Evolutionary conservation across 139 green algal genomes (phyloP), one percentile per base, ranked within the genome.

Genomic region (Picochlorum sp.): DNA sequence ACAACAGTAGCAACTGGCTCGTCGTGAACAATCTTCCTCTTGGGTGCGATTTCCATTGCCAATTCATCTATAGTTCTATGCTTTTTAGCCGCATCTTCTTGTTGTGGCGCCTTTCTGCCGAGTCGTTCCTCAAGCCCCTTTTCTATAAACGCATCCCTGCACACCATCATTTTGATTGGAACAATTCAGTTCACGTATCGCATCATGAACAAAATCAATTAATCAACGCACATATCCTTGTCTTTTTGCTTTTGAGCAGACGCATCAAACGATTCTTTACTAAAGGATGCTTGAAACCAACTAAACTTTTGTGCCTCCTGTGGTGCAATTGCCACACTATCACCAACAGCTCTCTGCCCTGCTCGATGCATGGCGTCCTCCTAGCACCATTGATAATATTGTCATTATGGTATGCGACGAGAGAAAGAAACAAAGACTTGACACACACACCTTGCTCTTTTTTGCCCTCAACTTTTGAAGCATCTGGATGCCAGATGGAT

Each of bases 71-170:
- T 26, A 59, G 20, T 65, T 21, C n/a, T 45, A 47, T 20, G 18
- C 7, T 10, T 21, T 15, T 16, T 18, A 2, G 61, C 65, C 45
- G 89, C 85, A 11, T 84, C 62, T 61, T 32, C 62, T 61, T 32
- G 21, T 49, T 52, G 54, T 44, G 34, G 49, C 45, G 20, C 28
- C 46, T 68, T 26, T 37, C 47, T 80, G 30, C 85, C 86, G 46
- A 90, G 62, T 4, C 85, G 72, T 66, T 79, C 78, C 3, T 72
- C 78, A 45, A 92, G 63, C 64, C 92, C 76, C 51, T 79, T 60
- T 69, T 89, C 78, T 0, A 92, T 63, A 56, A 80, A 90, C 20
- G 28, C 72, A 52, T 59, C 85, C 82, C 87, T 89, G 15, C 18
- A 20, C 47, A 20, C 15, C 3, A 20, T 30, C 28, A 30, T 30